Base-by-base conservation (phyloP, 306 rosid species). In the Fragaria iinumae region DNA sequence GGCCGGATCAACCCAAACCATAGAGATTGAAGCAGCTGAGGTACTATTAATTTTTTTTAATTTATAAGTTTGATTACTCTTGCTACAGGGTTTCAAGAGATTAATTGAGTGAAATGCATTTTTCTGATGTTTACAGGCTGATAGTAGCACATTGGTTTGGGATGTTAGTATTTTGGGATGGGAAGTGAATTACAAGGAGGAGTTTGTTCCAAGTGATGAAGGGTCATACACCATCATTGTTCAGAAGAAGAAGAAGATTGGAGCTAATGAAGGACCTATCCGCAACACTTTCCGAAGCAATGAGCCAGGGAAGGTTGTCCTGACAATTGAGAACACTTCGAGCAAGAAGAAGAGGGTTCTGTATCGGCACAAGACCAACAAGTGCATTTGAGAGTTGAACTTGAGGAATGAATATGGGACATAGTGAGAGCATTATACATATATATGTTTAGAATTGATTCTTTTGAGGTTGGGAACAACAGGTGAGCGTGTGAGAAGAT, bases 181-280 rank as follows among this genome's bases (percentile, higher is more conserved):
- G 89, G 89, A 83, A 77, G 84, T 86, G 79, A 78, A 45, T 55
- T 85, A 81, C 81, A 79, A 76, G 69, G 88, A 81, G 53, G 88
- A 81, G 64, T 85, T 81, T 68, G 81, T 85, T 52, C 88, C 88
- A 0, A 65, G 47, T 0, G 85, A 80, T 50, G 84, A 82, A 73
- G 89, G 86, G 43, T 82, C 86, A 0, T 86, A 86, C 80, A 86
- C 84, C 64, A 76, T 86, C 4, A 80, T 86, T 56, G 89, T 86
- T 4, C 89, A 82, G 60, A 86, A 86, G 80, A 81, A 76, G 49
- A 82, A 77, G 84, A 86, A 86, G 75, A 70, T 82, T 29, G 81
- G 76, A 7, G 69, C 77, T 1, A 57, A 20, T 20, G 81, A 80
- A 86, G 86, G 81, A 32, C 86, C 83, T 1, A 17, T 86, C 69